Base-by-base conservation (phyloP, 2,329 filamentous ascomycete species). In the Aspergillus calidoustus region DNA sequence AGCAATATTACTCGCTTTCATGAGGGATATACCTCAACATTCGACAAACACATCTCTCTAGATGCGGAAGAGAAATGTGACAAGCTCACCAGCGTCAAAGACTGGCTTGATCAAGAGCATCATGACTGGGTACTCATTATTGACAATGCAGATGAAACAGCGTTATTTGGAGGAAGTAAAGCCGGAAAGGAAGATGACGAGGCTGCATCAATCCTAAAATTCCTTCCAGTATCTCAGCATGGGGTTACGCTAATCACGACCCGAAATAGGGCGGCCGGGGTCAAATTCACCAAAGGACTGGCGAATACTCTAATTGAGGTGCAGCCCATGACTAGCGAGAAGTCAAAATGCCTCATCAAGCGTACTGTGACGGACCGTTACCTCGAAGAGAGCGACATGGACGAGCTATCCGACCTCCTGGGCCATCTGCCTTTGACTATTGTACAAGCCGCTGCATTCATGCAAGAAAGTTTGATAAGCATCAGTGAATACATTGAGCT, bases 61-160 rank as follows among this genome's bases (percentile, higher is more conserved):
- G 51, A 52, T 19, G n/a, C 22, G n/a, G 43, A 58, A 5, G 54
- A 55, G 5, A 60, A 62, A 23, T 49, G 38, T 15, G 28, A 60
- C 30, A 63, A 61, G 13, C 50, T 63, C 28, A 15, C 2, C 7
- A 25, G 57, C 2, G 53, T 64, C 19, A 64, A 53, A 50, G 38
- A 64, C 3, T 65, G 64, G 64, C 61, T 65, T 1, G 64, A 64
- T 48, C 57, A 59, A 43, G 44, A 64, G 15, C 59, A 56, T 52
- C 55, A 57, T 31, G 43, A 57, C 9, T 65, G 64, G 64, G 22
- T 65, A 11, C 22, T 69, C 30, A 65, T 69, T 19, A 57, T 69
- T 49, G 67, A 69, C 25, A 68, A 68, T 22, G 66, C 63, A 17
- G 66, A 69, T 15, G 58, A 69, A 49, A 61, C 62, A 28, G 64